phyloP scores from a whole-genome alignment of 2,329 filamentous ascomycete genomes.

The Escovopsis sp. region DNA sequence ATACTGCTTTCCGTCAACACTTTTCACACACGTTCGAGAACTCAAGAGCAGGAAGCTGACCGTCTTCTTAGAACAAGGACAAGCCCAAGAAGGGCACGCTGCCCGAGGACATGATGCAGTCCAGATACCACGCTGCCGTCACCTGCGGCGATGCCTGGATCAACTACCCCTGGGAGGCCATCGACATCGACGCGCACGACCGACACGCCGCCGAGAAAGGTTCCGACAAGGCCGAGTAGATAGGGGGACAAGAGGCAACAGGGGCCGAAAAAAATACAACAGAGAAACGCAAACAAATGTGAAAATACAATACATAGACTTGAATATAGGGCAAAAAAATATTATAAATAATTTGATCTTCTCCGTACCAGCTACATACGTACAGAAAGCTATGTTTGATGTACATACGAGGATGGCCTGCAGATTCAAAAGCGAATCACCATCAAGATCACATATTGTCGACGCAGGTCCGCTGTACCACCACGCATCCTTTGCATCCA shows the following conservation, averaged over 20 bases:
- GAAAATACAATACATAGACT: too few relatives aligned
- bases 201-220: conserved; percentile 37
- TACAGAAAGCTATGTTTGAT: conserved; percentile 2
- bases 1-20: background rate
- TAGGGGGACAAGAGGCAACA: background rate
- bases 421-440: background rate
- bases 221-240: conserved; percentile 10
- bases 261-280: too few relatives aligned
- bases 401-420: background rate
- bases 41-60: background rate
- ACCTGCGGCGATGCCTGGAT: conserved; percentile 96
- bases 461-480: background rate
- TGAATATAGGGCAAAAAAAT: conserved; percentile 1
- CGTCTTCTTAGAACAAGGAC: conserved; percentile 65
- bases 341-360: background rate
- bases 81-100: conserved; percentile 86
- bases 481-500: background rate
- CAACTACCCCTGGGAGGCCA: conserved; percentile 97
- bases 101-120: conserved; percentile 61
- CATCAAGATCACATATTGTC: background rate
- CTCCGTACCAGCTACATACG: background rate
- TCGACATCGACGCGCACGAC: conserved; percentile 88
- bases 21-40: background rate
- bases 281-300: too few relatives aligned
- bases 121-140: conserved; percentile 69